These are phyloP conservation scores for Aureobasidium leucospermi DNA, from an alignment of 2,329 filamentous ascomycete species.

Conservation along the genomic window DNA sequence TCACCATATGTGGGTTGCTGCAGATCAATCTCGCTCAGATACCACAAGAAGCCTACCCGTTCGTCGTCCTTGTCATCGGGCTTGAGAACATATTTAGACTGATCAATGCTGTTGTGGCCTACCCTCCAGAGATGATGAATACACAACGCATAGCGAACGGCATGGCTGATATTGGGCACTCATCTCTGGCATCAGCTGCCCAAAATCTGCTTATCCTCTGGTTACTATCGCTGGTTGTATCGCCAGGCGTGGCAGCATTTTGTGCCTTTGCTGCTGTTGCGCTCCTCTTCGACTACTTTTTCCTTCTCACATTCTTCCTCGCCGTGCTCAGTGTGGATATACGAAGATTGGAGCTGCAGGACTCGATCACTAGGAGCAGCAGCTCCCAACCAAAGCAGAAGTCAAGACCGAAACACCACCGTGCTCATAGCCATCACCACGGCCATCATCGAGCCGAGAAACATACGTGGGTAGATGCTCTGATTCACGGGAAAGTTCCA, in stretches of 20 bases:
- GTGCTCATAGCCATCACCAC: not conserved
- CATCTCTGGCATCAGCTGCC: slow-evolving; percentile 58
- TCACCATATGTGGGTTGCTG: slow-evolving; percentile 69
- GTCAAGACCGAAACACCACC: slow-evolving; percentile 14
- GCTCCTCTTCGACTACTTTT: slow-evolving; percentile 69
- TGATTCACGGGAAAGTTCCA: slow-evolving; percentile 58
- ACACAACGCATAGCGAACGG: slow-evolving; percentile 65
- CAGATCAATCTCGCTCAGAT: slow-evolving; percentile 69
- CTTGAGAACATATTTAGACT: slow-evolving; percentile 72
- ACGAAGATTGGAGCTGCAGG: slow-evolving; percentile 64
- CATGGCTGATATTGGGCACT: slow-evolving; percentile 63
- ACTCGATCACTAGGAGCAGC: slow-evolving; percentile 52
- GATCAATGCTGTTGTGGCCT: slow-evolving; percentile 69
- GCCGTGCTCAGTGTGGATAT: slow-evolving; percentile 75
- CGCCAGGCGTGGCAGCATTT: slow-evolving; percentile 64
- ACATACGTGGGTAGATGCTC: slow-evolving; percentile 52
- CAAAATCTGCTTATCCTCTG: slow-evolving; percentile 64
- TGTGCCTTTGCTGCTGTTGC: slow-evolving; percentile 71
- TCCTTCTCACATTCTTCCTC: slow-evolving; percentile 71
- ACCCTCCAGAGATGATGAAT: slow-evolving; percentile 60
- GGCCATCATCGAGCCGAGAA: slow-evolving; percentile 22
- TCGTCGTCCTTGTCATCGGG: slow-evolving; percentile 69
- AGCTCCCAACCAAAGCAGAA: slow-evolving; percentile 26
- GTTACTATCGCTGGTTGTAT: slow-evolving; percentile 58
- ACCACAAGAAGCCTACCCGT: slow-evolving; percentile 65